phyloP scores from a whole-genome alignment of 1,284 basidiomycete species.

The Boletus semigastroideus region DNA sequence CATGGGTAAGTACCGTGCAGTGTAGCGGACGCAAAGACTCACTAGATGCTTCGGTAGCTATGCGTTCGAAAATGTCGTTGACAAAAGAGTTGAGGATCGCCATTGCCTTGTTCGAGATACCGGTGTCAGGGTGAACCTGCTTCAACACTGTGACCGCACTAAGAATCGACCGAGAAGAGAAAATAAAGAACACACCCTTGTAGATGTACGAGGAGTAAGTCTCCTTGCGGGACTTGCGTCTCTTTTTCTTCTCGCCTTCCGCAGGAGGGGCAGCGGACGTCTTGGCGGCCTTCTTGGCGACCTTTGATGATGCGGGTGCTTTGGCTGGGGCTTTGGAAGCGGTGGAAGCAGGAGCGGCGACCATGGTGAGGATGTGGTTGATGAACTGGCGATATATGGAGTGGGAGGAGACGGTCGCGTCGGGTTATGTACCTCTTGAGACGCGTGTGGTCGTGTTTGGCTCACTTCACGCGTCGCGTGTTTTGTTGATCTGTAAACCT shows the following conservation, averaged over 20 bases:
- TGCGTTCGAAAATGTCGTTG: conserved; percentile 75
- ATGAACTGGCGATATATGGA: conserved; percentile 22
- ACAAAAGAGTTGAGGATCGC: conserved; percentile 76
- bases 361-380: conserved; percentile 49
- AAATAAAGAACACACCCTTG: conserved; percentile 56
- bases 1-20: not conserved
- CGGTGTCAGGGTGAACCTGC: conserved; percentile 79
- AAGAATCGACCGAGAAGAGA: conserved; percentile 33
- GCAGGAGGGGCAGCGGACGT: conserved; percentile 53
- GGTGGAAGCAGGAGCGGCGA: conserved; percentile 47
- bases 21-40: not conserved
- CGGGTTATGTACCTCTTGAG: conserved; percentile 22
- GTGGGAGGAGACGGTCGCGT: conserved; percentile 3
- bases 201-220: conserved; percentile 95
- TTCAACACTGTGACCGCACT: conserved; percentile 61
- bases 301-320: conserved; percentile 68
- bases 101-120: conserved; percentile 84
- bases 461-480: conserved; percentile 29
- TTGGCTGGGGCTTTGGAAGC: conserved; percentile 85
- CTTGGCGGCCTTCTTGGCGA: conserved; percentile 83
- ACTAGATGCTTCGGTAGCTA: conserved; percentile 76
- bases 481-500: conserved; percentile 38
- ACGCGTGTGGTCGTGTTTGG: conserved; percentile 47
- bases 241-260: conserved; percentile 82
- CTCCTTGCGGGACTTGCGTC: conserved; percentile 86